phyloP scores from a whole-genome alignment of 164 flowering plant species.

The Chimonanthus praecox region DNA sequence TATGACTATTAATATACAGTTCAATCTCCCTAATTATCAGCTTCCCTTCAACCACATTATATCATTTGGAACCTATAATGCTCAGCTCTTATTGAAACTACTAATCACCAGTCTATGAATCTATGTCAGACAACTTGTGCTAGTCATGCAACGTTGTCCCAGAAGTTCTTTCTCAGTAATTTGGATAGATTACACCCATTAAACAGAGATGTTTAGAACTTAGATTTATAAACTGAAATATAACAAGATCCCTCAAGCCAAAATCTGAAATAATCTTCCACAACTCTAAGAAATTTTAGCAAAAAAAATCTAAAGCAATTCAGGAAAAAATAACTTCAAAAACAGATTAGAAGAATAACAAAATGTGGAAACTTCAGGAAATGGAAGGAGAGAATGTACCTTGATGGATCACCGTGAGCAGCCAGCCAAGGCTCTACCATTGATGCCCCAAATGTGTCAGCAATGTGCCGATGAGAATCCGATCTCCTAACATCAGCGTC shows the following conservation, averaged over 20 bases:
- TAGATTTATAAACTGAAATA: background rate
- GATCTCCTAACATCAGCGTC: slow-evolving; percentile 40
- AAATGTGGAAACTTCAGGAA: too few relatives aligned
- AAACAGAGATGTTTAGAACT: background rate
- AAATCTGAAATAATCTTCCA: background rate
- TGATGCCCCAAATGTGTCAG: slow-evolving; percentile 82
- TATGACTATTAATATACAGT: background rate
- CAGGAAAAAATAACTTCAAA: background rate
- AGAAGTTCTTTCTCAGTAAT: too few relatives aligned
- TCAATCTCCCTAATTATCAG: background rate
- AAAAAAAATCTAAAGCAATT: background rate
- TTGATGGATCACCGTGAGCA: slow-evolving; percentile 94
- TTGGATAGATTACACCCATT: background rate
- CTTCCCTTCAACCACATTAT: background rate
- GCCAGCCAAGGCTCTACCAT: slow-evolving; percentile 99
- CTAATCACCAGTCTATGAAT: background rate
- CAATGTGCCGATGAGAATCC: slow-evolving; percentile 51
- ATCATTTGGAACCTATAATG: background rate
- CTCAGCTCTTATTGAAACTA: background rate
- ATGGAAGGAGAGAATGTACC: slow-evolving; percentile 30
- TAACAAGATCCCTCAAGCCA: background rate
- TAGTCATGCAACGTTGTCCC: background rate
- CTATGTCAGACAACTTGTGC: background rate
- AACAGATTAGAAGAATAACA: background rate
- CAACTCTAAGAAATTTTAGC: background rate